phyloP scores from a whole-genome alignment of 1,139 yeast genomes.

The Ogataea hybrid region DNA sequence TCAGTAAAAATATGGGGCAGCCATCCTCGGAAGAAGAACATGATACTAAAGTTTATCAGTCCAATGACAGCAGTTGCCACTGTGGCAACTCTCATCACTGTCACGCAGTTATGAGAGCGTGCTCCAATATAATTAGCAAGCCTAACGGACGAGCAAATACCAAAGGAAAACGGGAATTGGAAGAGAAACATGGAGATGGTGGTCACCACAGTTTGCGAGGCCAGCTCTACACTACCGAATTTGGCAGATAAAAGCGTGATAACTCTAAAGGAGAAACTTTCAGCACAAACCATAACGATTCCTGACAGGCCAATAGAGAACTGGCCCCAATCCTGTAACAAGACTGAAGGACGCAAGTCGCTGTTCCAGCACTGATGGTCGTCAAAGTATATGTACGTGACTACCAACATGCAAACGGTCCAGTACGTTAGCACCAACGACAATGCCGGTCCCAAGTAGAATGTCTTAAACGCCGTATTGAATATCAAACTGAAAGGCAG shows the following conservation, averaged over 20 bases:
- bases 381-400: conserved; percentile 52
- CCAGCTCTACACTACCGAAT: conserved; percentile 75
- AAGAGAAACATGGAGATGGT: conserved; percentile 76
- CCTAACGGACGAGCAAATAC: conserved; percentile 81
- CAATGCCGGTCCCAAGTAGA: conserved; percentile 66
- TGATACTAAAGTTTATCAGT: conserved; percentile 47
- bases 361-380: conserved; percentile 74
- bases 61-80: conserved; percentile 38
- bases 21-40: conserved; percentile 49
- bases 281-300: conserved; percentile 80
- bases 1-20: conserved; percentile 66
- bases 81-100: conserved; percentile 61
- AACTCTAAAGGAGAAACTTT: conserved; percentile 80
- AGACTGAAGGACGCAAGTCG: conserved; percentile 34
- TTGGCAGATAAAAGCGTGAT: conserved; percentile 65
- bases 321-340: conserved; percentile 57
- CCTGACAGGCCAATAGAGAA: conserved; percentile 80
- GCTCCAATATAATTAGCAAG: conserved; percentile 88
- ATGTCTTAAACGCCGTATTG: conserved; percentile 45
- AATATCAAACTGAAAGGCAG: conserved; percentile 47
- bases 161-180: conserved; percentile 84
- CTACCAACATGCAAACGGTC: conserved; percentile 52
- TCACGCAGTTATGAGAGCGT: conserved; percentile 41
- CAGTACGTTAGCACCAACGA: conserved; percentile 64
- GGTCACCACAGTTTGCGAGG: conserved; percentile 85